phyloP scores from a whole-genome alignment of 2,329 filamentous ascomycete species.

The Magnaporthiopsis rhizophila region DNA sequence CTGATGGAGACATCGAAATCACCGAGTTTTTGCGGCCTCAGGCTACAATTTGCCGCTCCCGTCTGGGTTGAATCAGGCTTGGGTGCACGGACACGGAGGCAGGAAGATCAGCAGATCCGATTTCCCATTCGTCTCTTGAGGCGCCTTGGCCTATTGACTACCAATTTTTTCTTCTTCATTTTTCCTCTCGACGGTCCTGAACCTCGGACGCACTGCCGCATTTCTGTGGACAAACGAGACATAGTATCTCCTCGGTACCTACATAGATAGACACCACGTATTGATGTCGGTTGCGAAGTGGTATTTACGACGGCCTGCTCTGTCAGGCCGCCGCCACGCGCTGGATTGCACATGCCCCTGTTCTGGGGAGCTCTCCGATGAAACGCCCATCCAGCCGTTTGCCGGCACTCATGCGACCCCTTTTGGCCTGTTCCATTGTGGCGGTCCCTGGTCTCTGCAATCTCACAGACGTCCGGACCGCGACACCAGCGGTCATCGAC shows the following conservation, averaged over 20 bases:
- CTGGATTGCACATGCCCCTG: not conserved
- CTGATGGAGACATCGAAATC: conserved; percentile 1
- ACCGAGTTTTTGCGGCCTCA: not conserved
- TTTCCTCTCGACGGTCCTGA: not conserved
- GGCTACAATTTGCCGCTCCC: not conserved
- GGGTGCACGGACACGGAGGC: too few relatives aligned
- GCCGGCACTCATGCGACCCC: not conserved
- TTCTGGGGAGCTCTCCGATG: not conserved
- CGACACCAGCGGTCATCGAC: not conserved
- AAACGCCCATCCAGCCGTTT: not conserved
- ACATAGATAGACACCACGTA: too few relatives aligned
- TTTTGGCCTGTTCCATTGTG: not conserved
- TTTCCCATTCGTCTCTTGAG: not conserved
- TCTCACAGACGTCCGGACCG: not conserved
- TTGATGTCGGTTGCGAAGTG: not conserved
- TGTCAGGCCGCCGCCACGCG: not conserved
- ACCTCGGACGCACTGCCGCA: too few relatives aligned
- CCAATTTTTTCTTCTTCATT: not conserved
- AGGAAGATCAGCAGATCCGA: not conserved
- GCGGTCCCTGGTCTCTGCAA: not conserved
- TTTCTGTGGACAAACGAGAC: not conserved
- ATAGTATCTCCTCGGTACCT: too few relatives aligned
- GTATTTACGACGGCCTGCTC: not conserved
- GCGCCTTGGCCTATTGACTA: not conserved
- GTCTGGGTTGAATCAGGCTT: not conserved